These are phyloP conservation scores for Cutaneotrichosporon sp. DNA, from an alignment of 1,284 basidiomycete species.

Conservation along the genomic window DNA sequence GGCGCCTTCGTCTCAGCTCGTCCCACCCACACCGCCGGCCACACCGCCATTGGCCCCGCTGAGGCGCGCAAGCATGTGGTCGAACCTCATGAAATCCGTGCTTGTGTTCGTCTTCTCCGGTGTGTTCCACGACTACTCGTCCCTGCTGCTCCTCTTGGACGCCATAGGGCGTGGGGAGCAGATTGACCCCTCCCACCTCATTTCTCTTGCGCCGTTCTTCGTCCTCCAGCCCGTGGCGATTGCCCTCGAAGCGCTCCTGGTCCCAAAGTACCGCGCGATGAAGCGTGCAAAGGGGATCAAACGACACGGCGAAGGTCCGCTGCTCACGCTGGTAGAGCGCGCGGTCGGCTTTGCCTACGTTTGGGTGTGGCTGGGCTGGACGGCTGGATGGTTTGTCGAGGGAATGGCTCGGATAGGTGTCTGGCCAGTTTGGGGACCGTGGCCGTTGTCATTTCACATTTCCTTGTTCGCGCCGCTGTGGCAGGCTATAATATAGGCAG, in stretches of 20 bases:
- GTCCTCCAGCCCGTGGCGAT: slow-evolving; percentile 36
- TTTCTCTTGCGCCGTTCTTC: slow-evolving; percentile 39
- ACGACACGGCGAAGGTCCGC: slow-evolving; percentile 19
- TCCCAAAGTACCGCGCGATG: slow-evolving; percentile 23
- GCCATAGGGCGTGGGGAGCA: slow-evolving; percentile 9
- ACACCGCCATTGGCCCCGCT: slow-evolving; percentile 15
- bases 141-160: slow-evolving; percentile 24
- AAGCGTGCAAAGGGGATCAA: not conserved
- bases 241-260: slow-evolving; percentile 31
- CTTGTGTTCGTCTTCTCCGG: slow-evolving; percentile 40
- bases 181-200: slow-evolving; percentile 8
- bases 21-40: not conserved
- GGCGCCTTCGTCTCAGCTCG: not conserved
- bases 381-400: slow-evolving; percentile 35
- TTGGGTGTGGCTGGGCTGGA: slow-evolving; percentile 42
- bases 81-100: slow-evolving; percentile 39
- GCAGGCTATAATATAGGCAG: not conserved
- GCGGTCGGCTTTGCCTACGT: slow-evolving; percentile 36
- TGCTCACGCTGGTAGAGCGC: slow-evolving; percentile 21
- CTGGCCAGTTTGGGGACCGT: slow-evolving; percentile 6
- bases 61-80: slow-evolving; percentile 3
- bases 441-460: not conserved
- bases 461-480: not conserved
- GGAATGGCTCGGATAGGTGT: slow-evolving; percentile 28
- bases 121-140: slow-evolving; percentile 35